Conservation (phyloP, 202 grass and related monocot species). For the Alloteropsis angusta region DNA sequence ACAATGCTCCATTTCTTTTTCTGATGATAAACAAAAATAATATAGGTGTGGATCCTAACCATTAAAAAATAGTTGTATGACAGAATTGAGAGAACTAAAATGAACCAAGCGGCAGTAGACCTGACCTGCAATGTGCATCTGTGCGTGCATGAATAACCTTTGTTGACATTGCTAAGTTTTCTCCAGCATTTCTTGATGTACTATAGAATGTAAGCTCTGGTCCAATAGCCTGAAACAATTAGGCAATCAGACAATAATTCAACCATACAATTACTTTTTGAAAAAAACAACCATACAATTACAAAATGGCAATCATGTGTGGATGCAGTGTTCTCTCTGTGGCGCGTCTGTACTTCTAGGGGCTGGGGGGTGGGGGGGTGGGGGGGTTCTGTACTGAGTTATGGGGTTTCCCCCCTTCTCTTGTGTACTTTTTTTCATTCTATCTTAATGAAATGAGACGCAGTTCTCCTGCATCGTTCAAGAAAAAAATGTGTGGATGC, state of each 20-base stretch:
- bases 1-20: neutral
- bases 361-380: too few species aligned
- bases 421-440: too few species aligned
- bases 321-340: neutral
- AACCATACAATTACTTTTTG: neutral
- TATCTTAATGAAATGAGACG: too few species aligned
- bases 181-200: slow-evolving; percentile 68
- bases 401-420: too few species aligned
- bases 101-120: slow-evolving; percentile 14
- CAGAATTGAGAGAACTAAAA: slow-evolving; percentile 14
- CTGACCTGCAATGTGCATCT: slow-evolving; percentile 87
- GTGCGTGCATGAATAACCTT: slow-evolving; percentile 94
- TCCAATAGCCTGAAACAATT: slow-evolving; percentile 74
- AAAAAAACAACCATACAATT: neutral
- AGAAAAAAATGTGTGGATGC: neutral
- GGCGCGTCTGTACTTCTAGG: too few species aligned
- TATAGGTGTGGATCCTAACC: neutral
- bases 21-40: neutral
- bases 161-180: slow-evolving; percentile 58
- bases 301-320: neutral
- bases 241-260: slow-evolving; percentile 23
- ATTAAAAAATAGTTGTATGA: neutral
- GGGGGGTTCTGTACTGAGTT: too few species aligned
- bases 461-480: too few species aligned
- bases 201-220: slow-evolving; percentile 98